These are phyloP conservation scores for Leishmania major DNA, from an alignment of 208 protist species.

Conservation along the genomic window DNA sequence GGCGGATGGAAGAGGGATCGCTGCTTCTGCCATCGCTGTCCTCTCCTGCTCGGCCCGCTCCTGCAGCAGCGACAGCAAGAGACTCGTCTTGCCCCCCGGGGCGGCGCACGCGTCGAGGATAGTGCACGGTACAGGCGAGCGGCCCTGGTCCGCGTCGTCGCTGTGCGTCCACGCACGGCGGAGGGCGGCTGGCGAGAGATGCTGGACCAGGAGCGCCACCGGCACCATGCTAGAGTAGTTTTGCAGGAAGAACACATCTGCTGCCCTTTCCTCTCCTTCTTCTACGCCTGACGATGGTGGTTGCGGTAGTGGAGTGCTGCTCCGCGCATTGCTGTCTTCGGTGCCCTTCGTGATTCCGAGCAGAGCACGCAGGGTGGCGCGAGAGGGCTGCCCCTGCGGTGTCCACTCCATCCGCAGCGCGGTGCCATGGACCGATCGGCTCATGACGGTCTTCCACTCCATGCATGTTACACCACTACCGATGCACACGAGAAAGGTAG, in stretches of 20 bases:
- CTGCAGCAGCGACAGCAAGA: conserved; percentile 65
- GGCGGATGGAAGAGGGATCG: not conserved
- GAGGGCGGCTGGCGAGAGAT: conserved; percentile 13
- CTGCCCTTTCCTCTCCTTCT: conserved; percentile 1
- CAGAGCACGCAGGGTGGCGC: conserved; percentile 19
- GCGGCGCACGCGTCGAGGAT: conserved; percentile 94
- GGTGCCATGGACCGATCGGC: conserved; percentile 18
- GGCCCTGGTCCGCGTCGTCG: conserved; percentile 5
- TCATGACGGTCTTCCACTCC: conserved; percentile 38
- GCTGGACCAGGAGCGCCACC: conserved; percentile 59
- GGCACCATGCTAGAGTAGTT: conserved; percentile 85
- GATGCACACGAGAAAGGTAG: conserved; percentile 34
- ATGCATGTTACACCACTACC: conserved; percentile 35
- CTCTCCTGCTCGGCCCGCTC: conserved; percentile 24
- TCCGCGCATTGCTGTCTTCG: not conserved
- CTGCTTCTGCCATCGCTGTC: conserved; percentile 22
- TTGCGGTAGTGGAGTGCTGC: not conserved
- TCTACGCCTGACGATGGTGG: not conserved
- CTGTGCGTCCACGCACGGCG: not conserved
- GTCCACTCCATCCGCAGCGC: conserved; percentile 46
- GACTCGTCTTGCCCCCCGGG: conserved; percentile 93
- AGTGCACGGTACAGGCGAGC: not conserved
- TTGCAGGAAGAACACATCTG: conserved; percentile 59
- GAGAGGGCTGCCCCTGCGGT: conserved; percentile 45
- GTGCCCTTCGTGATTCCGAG: conserved; percentile 7